Evolutionary conservation across 495 filamentous ascomycete genomes (phyloP), one percentile per base, ranked within the genome.

Genomic region (Podospora fimiseda): DNA sequence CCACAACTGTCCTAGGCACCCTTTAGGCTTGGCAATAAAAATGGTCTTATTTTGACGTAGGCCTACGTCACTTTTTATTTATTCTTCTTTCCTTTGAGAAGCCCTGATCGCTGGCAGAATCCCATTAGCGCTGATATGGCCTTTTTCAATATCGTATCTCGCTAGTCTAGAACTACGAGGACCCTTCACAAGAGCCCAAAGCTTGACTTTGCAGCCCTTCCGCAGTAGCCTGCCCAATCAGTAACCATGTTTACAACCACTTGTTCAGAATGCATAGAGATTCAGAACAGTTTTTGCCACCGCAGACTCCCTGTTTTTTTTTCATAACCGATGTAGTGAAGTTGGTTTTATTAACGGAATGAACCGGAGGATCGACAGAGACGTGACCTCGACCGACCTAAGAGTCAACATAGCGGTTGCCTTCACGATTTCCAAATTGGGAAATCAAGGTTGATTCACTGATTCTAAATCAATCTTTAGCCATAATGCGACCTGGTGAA

Each of bases 11-110:
- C n/a, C 18, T 11, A 46, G 43, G 43, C 43, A 22, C 20, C 44
- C 23, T n/a, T 24, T 47, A 15, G 1, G 22, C 15, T 47, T 47
- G 44, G 44, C 22, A 22, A 33, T n/a, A 7, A 13, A 47, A 47
- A 47, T 47, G 3, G 23, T 16, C 44, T 47, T 47, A 47, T 47
- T 47, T 47, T 33, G 44, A 33, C 44, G 44, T 24, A 15, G 15
- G 21, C 19, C 49, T 51, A 43, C 49, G 49, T 51, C 49, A 51
- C 37, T 43, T 51, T 22, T 43, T 23, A 9, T 11, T 0, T 3
- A 37, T 18, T 40, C 22, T 39, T 18, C 40, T 38, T 44, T 44
- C 42, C 20, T 20, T n/a, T 9, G 15, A 15, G 38, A 41, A 15
- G 38, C 7, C 18, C 6, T 41, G 5, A 0, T 13, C 38, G 38